Conservation (phyloP, 805 yeast genomes). For the Cyberlindnera mycetangii region DNA sequence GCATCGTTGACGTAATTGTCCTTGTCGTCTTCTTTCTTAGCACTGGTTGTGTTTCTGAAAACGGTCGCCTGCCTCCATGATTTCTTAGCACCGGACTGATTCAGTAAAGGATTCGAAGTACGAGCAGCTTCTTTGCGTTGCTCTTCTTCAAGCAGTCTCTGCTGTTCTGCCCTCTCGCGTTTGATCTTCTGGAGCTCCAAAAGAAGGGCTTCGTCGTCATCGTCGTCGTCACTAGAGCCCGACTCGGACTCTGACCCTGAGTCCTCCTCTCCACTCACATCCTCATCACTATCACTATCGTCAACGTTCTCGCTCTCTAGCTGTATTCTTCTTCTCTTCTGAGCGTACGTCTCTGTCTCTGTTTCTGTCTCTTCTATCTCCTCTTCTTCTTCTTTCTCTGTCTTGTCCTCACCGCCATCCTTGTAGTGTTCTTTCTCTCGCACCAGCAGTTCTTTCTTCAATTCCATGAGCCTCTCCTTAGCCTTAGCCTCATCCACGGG, state of each 20-base stretch:
- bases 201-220: constrained; percentile 43
- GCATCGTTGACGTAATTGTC: constrained; percentile 33
- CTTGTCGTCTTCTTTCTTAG: constrained; percentile 25
- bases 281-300: constrained; percentile 30
- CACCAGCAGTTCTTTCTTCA: constrained; percentile 18
- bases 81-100: constrained; percentile 16
- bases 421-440: constrained; percentile 21
- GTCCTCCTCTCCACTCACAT: constrained; percentile 25
- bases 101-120: constrained; percentile 28
- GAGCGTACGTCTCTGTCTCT: constrained; percentile 11
- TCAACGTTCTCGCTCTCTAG: constrained; percentile 37
- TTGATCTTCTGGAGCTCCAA: constrained; percentile 39
- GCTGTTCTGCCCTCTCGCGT: constrained; percentile 31
- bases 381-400: background rate
- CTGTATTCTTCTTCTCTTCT: constrained; percentile 16
- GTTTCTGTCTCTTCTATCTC: constrained; percentile 11
- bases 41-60: constrained; percentile 25
- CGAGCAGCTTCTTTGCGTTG: constrained; percentile 23
- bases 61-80: constrained; percentile 36
- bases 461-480: constrained; percentile 20
- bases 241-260: constrained; percentile 29
- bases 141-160: constrained; percentile 29
- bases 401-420: background rate
- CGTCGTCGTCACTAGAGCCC: constrained; percentile 32
- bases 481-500: constrained; percentile 13